These are phyloP conservation scores for Metschnikowia arizonensis DNA, from an alignment of 805 yeast genomes.

Conservation along the genomic window DNA sequence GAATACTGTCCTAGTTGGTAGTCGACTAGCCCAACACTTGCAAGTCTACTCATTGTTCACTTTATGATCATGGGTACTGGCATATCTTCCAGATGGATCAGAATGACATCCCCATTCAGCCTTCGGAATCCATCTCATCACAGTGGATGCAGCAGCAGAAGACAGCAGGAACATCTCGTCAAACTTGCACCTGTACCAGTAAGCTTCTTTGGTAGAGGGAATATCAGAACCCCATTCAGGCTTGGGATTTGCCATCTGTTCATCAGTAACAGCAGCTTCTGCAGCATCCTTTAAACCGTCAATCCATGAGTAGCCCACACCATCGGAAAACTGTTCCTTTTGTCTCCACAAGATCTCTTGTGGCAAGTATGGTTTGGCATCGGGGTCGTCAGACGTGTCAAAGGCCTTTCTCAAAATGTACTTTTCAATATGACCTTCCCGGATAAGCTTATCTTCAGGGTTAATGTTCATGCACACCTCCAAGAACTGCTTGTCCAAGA, in stretches of 20 bases:
- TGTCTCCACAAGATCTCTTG: slow-evolving; percentile 98
- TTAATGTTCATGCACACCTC: slow-evolving; percentile 91
- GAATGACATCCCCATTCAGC: slow-evolving; percentile 99
- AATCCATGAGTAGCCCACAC: slow-evolving; percentile 99
- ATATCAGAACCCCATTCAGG: slow-evolving; percentile 94
- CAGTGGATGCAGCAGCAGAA: slow-evolving; percentile 91
- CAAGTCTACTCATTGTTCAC: slow-evolving; percentile 26
- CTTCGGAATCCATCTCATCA: slow-evolving; percentile 99
- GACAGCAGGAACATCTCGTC: slow-evolving; percentile 83
- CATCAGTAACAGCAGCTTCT: slow-evolving; percentile 80
- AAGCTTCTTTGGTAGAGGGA: slow-evolving; percentile 97
- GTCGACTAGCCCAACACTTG: too few relatives aligned
- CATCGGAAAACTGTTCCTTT: slow-evolving; percentile 99
- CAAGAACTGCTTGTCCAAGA: slow-evolving; percentile 90
- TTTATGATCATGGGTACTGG: slow-evolving; percentile 74
- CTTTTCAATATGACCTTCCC: slow-evolving; percentile 82
- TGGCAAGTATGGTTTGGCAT: slow-evolving; percentile 82
- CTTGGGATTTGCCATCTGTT: slow-evolving; percentile 84
- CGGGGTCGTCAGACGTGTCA: slow-evolving; percentile 83
- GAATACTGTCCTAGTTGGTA: too few relatives aligned
- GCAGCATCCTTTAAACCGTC: slow-evolving; percentile 97
- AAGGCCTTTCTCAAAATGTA: slow-evolving; percentile 96
- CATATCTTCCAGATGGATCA: slow-evolving; percentile 98
- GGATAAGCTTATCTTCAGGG: slow-evolving; percentile 87
- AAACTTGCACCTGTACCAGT: slow-evolving; percentile 96